Evolutionary conservation across 169 alveolate species (phyloP).

Genomic region (Plasmodium berghei): DNA sequence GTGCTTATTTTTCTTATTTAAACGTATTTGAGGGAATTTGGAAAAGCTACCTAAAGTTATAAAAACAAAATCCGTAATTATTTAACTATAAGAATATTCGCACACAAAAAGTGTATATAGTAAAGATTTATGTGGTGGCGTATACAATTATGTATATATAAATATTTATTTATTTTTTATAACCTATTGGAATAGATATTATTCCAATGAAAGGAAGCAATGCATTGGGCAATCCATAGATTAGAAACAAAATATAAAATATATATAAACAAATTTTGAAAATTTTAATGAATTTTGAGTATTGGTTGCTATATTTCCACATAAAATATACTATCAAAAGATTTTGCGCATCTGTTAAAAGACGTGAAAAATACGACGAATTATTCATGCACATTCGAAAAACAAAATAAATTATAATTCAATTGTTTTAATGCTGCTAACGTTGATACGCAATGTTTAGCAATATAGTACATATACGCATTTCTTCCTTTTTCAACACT

Average conservation of each 20-base stretch:
- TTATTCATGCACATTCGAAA: not conserved
- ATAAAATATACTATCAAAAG: conserved; percentile 26
- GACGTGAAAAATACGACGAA: not conserved
- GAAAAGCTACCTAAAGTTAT: conserved; percentile 32
- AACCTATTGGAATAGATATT: conserved; percentile 28
- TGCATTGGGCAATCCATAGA: conserved; percentile 10
- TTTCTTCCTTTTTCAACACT: not conserved
- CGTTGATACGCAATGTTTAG: not conserved
- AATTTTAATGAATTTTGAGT: conserved; percentile 4
- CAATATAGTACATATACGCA: not conserved
- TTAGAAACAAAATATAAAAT: conserved; percentile 6
- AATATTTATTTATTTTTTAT: not conserved
- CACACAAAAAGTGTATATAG: not conserved
- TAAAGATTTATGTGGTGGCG: not conserved
- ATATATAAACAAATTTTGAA: conserved; percentile 21
- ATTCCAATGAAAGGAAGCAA: conserved; percentile 27
- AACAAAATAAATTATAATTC: no score
- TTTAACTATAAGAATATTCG: not conserved
- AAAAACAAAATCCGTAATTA: not conserved
- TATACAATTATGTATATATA: not conserved
- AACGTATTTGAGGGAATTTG: conserved; percentile 50
- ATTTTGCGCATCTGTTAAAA: conserved; percentile 27
- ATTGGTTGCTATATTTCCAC: conserved; percentile 55
- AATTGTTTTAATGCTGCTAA: no score
- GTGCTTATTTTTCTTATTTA: conserved; percentile 50